phyloP scores from a whole-genome alignment of 192 early-diverging fungal species.

The Coemansia sp. region DNA sequence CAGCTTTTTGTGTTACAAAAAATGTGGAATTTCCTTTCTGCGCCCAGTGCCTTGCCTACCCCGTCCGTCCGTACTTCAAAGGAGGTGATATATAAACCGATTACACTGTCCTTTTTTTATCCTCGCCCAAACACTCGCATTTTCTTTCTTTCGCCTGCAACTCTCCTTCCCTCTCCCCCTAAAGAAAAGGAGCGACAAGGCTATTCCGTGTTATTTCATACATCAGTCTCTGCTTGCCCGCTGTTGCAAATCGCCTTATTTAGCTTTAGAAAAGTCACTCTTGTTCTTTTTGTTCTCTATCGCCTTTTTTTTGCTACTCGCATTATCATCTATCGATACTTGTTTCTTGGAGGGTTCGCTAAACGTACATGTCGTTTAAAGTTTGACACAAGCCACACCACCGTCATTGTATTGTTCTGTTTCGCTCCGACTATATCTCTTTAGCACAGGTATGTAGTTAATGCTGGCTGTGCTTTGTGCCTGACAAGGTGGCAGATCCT shows the following conservation, averaged over 20 bases:
- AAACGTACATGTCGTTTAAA: slow-evolving; percentile 5
- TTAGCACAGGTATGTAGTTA: background rate
- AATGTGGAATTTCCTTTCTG: background rate
- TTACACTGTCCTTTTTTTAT: background rate
- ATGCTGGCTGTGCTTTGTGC: background rate
- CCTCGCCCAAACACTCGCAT: background rate
- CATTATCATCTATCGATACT: background rate
- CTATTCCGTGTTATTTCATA: background rate
- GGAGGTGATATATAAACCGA: slow-evolving; percentile 3
- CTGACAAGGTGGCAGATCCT: background rate
- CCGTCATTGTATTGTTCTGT: background rate
- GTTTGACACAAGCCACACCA: slow-evolving; percentile 6
- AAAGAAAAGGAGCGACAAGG: slow-evolving; percentile 5
- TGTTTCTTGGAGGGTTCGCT: too few species aligned
- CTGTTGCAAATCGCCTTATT: slow-evolving; percentile 6
- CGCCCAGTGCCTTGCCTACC: background rate
- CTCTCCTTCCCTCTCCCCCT: background rate
- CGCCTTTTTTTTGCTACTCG: background rate
- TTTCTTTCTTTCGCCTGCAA: background rate
- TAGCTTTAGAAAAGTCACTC: slow-evolving; percentile 6
- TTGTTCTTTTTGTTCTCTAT: background rate
- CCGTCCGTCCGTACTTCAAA: background rate
- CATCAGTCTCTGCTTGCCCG: too few species aligned
- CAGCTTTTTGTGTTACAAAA: background rate
- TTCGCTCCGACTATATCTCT: background rate